These are phyloP conservation scores for Bipolaris cookei DNA, from an alignment of 2,329 filamentous ascomycete genomes.

Conservation along the genomic window DNA sequence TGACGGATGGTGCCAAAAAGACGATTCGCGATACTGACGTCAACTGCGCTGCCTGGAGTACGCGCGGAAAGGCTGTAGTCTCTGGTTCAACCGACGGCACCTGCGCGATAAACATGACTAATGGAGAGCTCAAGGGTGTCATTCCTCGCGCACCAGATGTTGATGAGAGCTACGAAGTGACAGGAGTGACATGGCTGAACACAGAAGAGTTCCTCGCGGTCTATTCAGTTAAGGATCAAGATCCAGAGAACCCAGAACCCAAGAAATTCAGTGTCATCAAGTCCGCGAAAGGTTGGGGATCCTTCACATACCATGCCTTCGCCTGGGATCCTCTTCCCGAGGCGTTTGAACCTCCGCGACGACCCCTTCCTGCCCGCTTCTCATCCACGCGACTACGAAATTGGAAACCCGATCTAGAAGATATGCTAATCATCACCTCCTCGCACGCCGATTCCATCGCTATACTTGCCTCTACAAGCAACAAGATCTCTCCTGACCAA, in stretches of 20 bases:
- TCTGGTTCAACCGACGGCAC: constrained; percentile 83
- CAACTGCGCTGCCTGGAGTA: constrained; percentile 88
- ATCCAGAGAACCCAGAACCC: constrained; percentile 58
- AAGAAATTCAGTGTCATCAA: constrained; percentile 78
- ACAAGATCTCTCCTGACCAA: constrained; percentile 67
- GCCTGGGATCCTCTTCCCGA: constrained; percentile 57
- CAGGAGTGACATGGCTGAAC: constrained; percentile 85
- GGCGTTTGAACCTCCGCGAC: constrained; percentile 61
- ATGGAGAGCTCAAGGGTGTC: constrained; percentile 75
- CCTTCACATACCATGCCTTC: constrained; percentile 76
- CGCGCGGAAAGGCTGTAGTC: constrained; percentile 88
- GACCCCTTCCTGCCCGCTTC: constrained; percentile 71
- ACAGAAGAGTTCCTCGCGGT: constrained; percentile 83
- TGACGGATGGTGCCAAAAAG: constrained; percentile 63
- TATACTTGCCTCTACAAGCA: constrained; percentile 75
- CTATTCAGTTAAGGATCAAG: constrained; percentile 59
- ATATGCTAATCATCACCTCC: constrained; percentile 81
- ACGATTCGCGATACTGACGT: constrained; percentile 74
- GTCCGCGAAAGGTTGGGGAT: constrained; percentile 63
- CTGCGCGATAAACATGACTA: constrained; percentile 80
- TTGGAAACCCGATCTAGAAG: constrained; percentile 80
- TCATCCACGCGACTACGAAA: constrained; percentile 77
- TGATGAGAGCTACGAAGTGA: constrained; percentile 67
- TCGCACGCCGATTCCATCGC: constrained; percentile 81
- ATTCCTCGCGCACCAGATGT: constrained; percentile 79